Evolutionary conservation across 495 filamentous ascomycete species (phyloP).

Genomic region (Penicillium longicatenatum): DNA sequence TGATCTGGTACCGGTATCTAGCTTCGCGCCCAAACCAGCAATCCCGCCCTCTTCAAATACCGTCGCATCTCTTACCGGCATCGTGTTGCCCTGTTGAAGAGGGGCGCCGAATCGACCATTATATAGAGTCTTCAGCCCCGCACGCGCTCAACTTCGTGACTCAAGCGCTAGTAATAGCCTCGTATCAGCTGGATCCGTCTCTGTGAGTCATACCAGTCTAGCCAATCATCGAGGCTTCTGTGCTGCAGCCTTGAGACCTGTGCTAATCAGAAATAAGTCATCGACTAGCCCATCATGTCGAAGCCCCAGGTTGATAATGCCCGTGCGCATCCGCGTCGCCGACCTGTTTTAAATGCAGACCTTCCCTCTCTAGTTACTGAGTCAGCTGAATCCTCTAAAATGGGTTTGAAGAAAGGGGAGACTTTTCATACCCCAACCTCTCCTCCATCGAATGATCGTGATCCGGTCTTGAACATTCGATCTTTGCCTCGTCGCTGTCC

Average conservation of each 20-base stretch:
- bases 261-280: neutral
- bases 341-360: conserved; percentile 32
- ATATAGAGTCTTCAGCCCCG: conserved; percentile 1
- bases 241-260: neutral
- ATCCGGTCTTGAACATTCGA: conserved; percentile 46
- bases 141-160: conserved; percentile 17
- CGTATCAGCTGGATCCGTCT: conserved; percentile 19
- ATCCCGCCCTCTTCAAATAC: neutral
- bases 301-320: conserved; percentile 23
- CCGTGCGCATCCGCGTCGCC: conserved; percentile 39
- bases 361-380: conserved; percentile 32
- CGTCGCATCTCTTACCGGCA: neutral
- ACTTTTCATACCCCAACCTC: conserved; percentile 53
- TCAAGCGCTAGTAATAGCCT: conserved; percentile 24
- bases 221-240: conserved; percentile 2
- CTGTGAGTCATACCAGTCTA: conserved; percentile 8
- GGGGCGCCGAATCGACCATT: conserved; percentile 3
- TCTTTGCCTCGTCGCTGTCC: conserved; percentile 52
- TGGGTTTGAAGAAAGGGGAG: conserved; percentile 50
- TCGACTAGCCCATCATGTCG: conserved; percentile 23
- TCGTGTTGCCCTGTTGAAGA: conserved; percentile 1
- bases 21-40: neutral
- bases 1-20: neutral
- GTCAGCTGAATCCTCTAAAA: conserved; percentile 23
- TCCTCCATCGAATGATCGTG: conserved; percentile 40